Conservation (phyloP, 805 yeast species). For the Candida palmyrensis region DNA sequence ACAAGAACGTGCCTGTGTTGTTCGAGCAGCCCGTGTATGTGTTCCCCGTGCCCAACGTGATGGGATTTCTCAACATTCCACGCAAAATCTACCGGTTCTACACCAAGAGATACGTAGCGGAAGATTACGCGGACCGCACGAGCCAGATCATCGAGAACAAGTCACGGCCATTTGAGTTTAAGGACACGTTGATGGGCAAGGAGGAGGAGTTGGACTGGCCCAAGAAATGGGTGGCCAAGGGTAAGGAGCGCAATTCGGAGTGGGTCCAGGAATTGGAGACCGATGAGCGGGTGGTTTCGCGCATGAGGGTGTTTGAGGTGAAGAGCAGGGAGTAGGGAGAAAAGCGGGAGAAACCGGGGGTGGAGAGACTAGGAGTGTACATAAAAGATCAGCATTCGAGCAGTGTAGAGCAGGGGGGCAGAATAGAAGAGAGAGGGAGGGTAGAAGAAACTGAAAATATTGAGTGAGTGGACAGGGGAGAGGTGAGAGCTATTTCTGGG, state of each 20-base stretch:
- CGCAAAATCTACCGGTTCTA: constrained; percentile 73
- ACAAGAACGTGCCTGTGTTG: constrained; percentile 47
- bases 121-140: constrained; percentile 52
- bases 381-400: no score
- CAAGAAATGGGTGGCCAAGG: constrained; percentile 69
- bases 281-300: constrained; percentile 60
- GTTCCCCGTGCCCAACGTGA: constrained; percentile 67
- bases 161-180: constrained; percentile 47
- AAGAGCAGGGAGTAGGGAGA: no score
- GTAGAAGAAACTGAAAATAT: no score
- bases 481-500: no score
- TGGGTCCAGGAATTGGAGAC: constrained; percentile 76
- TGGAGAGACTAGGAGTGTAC: no score
- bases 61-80: constrained; percentile 78
- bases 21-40: constrained; percentile 77
- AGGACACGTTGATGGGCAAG: constrained; percentile 38
- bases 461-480: no score
- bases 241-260: constrained; percentile 71
- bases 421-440: no score
- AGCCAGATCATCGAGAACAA: constrained; percentile 47
- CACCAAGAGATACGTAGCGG: constrained; percentile 66
- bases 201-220: constrained; percentile 90
- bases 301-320: constrained; percentile 46
- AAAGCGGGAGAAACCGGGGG: no score
- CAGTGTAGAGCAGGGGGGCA: no score